Base-by-base conservation (phyloP, 345 rosid species). In the Eucalyptus cloeziana region DNA sequence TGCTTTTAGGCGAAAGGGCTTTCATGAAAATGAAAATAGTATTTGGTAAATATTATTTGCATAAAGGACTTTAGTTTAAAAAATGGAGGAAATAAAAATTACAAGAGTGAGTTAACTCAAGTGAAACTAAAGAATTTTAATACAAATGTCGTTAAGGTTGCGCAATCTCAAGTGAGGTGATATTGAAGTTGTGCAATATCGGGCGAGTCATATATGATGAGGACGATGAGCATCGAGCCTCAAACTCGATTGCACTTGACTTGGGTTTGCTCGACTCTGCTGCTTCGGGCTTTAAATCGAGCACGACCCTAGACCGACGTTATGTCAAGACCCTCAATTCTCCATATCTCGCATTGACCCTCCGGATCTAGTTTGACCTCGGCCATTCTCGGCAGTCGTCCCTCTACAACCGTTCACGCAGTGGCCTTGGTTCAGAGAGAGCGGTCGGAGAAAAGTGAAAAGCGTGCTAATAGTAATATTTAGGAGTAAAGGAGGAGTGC, bases 101-200 rank as follows among this genome's bases (percentile, higher is more conserved):
- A 0, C 4, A 30, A 30, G 0, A 3, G 5, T 1, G 37, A 30
- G 10, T 1, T 56, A 8, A 56, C 10, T 19, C 0, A 52, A 52
- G 25, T 52, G 58, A 21, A 52, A 52, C 0, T 7, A 52, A 1
- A 52, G 58, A 52, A 4, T 1, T 52, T 0, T 0, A 52, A 19
- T 52, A 19, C 0, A 52, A 52, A 0, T 52, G 1, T 21, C 2
- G 5, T 52, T 4, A 21, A 52, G 1, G 1, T 0, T 52, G 24
- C 2, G 0, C 0, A 0, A 19, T 4, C 8, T 7, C 0, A 19
- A 1, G 10, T 1, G 2, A 52, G 1, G 0, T 5, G 2, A 19
- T 52, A 0, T 7, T 7, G 0, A 7, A 1, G 2, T 19, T 52
- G 1, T 1, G 0, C 10, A 21, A 52, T 1, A 2, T 19, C 0